These are phyloP conservation scores for Themeda triandra DNA, from an alignment of 176 grass and related monocot species.

Conservation along the genomic window DNA sequence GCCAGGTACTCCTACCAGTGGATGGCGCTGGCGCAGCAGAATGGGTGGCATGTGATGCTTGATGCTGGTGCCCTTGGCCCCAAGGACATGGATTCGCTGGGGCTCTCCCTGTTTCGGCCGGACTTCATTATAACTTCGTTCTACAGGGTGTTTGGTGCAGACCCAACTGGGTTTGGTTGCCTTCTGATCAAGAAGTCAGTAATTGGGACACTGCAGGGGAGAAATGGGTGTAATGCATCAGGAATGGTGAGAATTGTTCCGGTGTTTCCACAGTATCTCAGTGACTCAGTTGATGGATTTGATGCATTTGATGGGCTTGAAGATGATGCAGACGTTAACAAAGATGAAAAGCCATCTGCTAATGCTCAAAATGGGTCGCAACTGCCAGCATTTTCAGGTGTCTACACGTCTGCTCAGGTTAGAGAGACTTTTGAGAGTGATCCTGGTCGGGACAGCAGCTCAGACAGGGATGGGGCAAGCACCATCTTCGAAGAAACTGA, in stretches of 20 bases:
- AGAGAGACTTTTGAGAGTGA: slow-evolving; percentile 89
- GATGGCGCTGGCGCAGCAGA: slow-evolving; percentile 99
- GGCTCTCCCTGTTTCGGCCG: slow-evolving; percentile 84
- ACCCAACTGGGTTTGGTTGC: slow-evolving; percentile 97
- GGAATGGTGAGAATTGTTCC: slow-evolving; percentile 96
- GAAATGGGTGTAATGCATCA: slow-evolving; percentile 78
- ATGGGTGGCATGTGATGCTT: slow-evolving; percentile 97
- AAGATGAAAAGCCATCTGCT: slow-evolving; percentile 48
- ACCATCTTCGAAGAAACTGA: slow-evolving; percentile 96
- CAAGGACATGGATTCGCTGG: slow-evolving; percentile 98
- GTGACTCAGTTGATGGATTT: slow-evolving; percentile 87
- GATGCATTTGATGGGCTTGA: slow-evolving; percentile 68
- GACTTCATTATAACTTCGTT: slow-evolving; percentile 99
- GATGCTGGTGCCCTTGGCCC: slow-evolving; percentile 94
- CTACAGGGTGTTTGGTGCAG: slow-evolving; percentile 87
- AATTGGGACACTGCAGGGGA: slow-evolving; percentile 86
- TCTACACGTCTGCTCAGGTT: slow-evolving; percentile 92
- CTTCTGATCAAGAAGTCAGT: slow-evolving; percentile 99
- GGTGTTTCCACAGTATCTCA: slow-evolving; percentile 92
- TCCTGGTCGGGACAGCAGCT: slow-evolving; percentile 77
- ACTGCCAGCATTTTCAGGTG: slow-evolving; percentile 93
- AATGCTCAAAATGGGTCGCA: slow-evolving; percentile 50
- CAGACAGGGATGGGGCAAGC: slow-evolving; percentile 88
- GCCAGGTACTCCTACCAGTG: slow-evolving; percentile 99
- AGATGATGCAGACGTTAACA: slow-evolving; percentile 50